phyloP scores from a whole-genome alignment of 1,284 basidiomycete species.

The Gymnopus androsaceus region DNA sequence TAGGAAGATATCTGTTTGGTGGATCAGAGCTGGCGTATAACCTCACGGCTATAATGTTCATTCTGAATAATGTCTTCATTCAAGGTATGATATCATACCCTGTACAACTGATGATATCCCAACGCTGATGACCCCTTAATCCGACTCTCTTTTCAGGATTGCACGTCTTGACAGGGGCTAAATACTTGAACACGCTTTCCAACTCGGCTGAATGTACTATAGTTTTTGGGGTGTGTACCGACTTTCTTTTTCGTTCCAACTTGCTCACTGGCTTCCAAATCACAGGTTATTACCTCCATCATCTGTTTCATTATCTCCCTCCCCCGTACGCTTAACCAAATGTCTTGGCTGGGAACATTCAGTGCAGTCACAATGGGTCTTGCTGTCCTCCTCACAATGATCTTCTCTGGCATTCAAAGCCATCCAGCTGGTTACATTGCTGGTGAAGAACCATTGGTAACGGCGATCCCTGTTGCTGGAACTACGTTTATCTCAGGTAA shows the following conservation, averaged over 20 bases:
- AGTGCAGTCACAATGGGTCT: conserved; percentile 57
- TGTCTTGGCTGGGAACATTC: conserved; percentile 44
- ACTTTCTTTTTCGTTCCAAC: neutral
- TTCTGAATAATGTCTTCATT: conserved; percentile 53
- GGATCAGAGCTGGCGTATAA: conserved; percentile 49
- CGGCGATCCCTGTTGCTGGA: conserved; percentile 38
- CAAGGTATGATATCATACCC: conserved; percentile 33
- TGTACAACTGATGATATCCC: neutral
- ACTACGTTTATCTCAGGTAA: conserved; percentile 58
- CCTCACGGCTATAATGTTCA: conserved; percentile 47
- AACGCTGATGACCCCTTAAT: neutral
- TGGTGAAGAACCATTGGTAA: conserved; percentile 41
- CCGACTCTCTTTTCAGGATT: conserved; percentile 30
- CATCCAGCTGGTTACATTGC: conserved; percentile 42
- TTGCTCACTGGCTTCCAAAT: neutral
- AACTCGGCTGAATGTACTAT: conserved; percentile 58
- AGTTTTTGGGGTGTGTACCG: conserved; percentile 42
- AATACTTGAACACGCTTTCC: conserved; percentile 59
- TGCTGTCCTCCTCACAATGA: conserved; percentile 54
- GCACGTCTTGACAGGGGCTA: conserved; percentile 46
- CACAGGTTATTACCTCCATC: conserved; percentile 38
- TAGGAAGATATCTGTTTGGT: conserved; percentile 56
- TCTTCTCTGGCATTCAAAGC: conserved; percentile 54
- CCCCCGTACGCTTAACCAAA: conserved; percentile 54
- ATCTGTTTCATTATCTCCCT: conserved; percentile 51